Percentiles rank a stretch among this genome's conserved stretches.
Evolutionary conservation across 345 rosid species (phyloP).

Genomic region (Gossypium bickii): DNA sequence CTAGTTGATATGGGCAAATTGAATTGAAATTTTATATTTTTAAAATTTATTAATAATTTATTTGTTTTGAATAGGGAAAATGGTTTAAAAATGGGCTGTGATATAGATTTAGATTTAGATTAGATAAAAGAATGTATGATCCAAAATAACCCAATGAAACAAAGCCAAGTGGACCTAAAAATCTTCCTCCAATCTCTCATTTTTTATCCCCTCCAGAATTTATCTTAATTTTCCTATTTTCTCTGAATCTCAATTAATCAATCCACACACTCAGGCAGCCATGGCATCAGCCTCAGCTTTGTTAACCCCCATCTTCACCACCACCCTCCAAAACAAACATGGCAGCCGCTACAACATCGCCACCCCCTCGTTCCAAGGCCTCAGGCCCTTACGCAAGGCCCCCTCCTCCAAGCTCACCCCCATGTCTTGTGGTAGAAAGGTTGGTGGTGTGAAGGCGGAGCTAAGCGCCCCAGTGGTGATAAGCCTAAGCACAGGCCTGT

Average conservation of each 20-base stretch:
- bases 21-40: no score
- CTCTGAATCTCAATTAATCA: not conserved
- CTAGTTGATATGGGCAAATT: no score
- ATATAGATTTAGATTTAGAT: not conserved
- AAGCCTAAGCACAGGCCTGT: slow-evolving; percentile 93
- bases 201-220: slow-evolving; percentile 23
- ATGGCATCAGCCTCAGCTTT: slow-evolving; percentile 31
- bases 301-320: slow-evolving; percentile 26
- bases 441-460: slow-evolving; percentile 40
- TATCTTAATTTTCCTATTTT: not conserved
- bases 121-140: not conserved
- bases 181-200: slow-evolving; percentile 19
- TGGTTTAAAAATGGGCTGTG: no score
- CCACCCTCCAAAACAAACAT: slow-evolving; percentile 33
- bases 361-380: slow-evolving; percentile 44
- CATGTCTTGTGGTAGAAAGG: slow-evolving; percentile 12
- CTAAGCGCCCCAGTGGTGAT: slow-evolving; percentile 71
- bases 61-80: no score
- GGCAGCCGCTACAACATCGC: slow-evolving; percentile 13
- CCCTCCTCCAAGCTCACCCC: slow-evolving; percentile 30
- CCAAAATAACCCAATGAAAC: not conserved
- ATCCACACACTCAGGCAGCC: not conserved
- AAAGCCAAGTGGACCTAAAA: slow-evolving; percentile 21
- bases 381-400: slow-evolving; percentile 24
- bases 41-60: no score